Evolutionary conservation across 768 basidiomycete genomes (phyloP), one percentile per base, ranked within the genome.

Genomic region (Tulasnella sp.): DNA sequence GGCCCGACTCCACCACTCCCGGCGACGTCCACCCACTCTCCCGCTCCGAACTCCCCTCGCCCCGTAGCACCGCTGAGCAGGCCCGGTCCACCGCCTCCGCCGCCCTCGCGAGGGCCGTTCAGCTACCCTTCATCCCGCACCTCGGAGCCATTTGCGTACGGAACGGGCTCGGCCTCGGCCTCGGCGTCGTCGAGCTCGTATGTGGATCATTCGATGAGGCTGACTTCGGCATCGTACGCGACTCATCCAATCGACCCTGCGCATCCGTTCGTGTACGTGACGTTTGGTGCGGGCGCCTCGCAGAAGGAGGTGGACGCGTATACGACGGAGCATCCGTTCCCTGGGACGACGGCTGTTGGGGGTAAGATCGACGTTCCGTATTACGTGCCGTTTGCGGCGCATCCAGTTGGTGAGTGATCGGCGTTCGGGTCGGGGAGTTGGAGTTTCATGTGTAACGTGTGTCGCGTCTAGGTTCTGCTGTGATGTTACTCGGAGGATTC

Each of bases 291-390:
- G 5, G 94, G 94, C 2, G 88, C 88, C 82, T 83, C 86, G 35
- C 92, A 95, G 79, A 94, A 93, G 78, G 88, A 93, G 74, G 83
- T 96, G 52, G 94, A 96, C 77, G 83, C 84, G 16, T 91, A 84
- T 78, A 91, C 89, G 0, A 88, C 91, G 0, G 83, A 83, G 52
- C 82, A 91, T 76, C 89, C 87, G 39, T 80, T 94, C 62, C 86
- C 86, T 76, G 90, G 84, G 0, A 83, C 79, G 41, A 87, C 87
- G 44, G 75, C 86, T 32, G 78, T 81, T 2, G 87, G 86, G 11
- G 80, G 79, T 70, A 82, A 81, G 34, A 84, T 85, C 68, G 81
- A 81, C 11, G 86, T 93, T 75, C 90, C 92, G 5, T 93, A 93
- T 78, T 90, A 92, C 79, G 83, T 92, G 36, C 92, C 91, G 1